These are phyloP conservation scores for Fusarium sp. DNA, from an alignment of 2,329 filamentous ascomycete species.

Conservation along the genomic window DNA sequence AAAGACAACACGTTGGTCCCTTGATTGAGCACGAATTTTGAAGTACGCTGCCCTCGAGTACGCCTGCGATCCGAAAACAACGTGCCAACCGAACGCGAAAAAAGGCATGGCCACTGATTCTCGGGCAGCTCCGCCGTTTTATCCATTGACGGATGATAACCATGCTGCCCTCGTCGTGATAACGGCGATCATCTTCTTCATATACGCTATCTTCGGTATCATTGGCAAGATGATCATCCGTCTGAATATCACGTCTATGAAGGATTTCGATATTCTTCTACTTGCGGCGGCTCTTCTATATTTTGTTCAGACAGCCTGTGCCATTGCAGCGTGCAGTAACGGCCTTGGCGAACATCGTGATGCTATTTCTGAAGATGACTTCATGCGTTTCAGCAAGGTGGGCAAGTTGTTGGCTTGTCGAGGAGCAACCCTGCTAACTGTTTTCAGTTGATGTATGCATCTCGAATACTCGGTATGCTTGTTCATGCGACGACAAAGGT, in stretches of 20 bases:
- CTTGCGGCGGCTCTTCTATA: constrained; percentile 25
- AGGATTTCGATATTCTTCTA: constrained; percentile 37
- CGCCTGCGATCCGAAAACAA: background rate
- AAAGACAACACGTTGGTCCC: background rate
- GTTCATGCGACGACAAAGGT: constrained; percentile 39
- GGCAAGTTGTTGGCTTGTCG: rapidly evolving
- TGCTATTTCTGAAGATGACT: constrained; percentile 3
- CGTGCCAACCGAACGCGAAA: background rate
- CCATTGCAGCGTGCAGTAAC: constrained; percentile 33
- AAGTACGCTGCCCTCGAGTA: background rate
- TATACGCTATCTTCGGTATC: constrained; percentile 41
- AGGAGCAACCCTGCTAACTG: constrained; percentile 1
- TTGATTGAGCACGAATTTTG: background rate
- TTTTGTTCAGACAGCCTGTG: constrained; percentile 38
- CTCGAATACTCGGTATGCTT: constrained; percentile 36
- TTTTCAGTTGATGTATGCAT: constrained; percentile 38
- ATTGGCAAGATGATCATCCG: constrained; percentile 42
- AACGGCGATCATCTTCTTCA: constrained; percentile 36
- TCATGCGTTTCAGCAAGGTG: constrained; percentile 38
- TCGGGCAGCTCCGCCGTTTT: constrained; percentile 39
- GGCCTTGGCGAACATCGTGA: constrained; percentile 33
- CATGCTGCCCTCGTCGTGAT: constrained; percentile 43
- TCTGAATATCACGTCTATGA: constrained; percentile 42
- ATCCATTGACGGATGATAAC: constrained; percentile 37
- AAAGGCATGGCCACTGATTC: constrained; percentile 25